Evolutionary conservation across 176 grass and related monocot species (phyloP), one percentile per base, ranked within the genome.

Genomic region (Rhynchospora pubera): DNA sequence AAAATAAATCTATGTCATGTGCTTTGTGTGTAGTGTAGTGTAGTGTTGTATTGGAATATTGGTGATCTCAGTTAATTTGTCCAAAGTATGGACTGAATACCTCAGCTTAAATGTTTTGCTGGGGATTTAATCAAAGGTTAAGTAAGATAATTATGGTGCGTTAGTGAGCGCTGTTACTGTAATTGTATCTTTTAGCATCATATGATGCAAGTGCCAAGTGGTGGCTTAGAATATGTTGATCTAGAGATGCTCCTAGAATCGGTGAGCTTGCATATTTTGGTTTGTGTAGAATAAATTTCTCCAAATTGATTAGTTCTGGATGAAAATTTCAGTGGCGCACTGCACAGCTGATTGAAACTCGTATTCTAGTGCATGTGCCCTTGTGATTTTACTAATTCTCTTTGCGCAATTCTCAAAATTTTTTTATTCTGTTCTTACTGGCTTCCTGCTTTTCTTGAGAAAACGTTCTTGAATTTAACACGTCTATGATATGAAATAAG

Each of bases 21-120:
- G 22, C 52, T 1, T 15, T 52, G 70, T 52, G 11, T 53, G 22
- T 48, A 30, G 15, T n/a, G n/a, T n/a, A n/a, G n/a, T n/a, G 19
- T 78, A 42, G 9, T 62, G 4, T 32, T 58, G 56, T 80, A 62
- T 57, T 14, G 39, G 9, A 56, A 60, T 81, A 48, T 46, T 34
- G 48, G 26, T 30, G 2, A 8, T 60, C 15, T n/a, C 61, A 18
- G 10, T 42, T n/a, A 34, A 59, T 59, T 60, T 61, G 14, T 39
- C 34, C 34, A 53, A 77, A 24, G 19, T 11, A 39, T 61, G 30
- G 77, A 79, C 28, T 26, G 22, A 43, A 16, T 65, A 84, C 68
- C 89, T 89, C 72, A 26, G 89, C 64, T 32, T 14, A 57, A 57
- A 34, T 39, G 2, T 42, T 79, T 53, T 78, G 75, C 55, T 52